A percentile compares a stretch with the other conserved stretches of the same genome.
Conservation (phyloP, 768 basidiomycete species). For the Coprinopsis cinerea region DNA sequence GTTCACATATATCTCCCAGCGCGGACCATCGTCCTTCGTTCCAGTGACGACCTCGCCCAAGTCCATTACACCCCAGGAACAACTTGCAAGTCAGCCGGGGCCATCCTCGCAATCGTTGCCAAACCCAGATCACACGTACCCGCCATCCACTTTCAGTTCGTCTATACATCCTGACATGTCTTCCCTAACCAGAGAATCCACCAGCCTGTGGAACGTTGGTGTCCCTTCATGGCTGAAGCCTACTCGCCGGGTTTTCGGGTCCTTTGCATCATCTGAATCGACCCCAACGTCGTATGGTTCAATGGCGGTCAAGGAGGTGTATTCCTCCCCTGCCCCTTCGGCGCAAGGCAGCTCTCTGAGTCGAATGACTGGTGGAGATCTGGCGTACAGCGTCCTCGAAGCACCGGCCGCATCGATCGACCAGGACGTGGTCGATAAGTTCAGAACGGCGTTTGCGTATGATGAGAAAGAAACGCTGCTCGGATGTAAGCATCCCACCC, state of each 20-base stretch:
- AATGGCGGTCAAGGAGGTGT: constrained; percentile 52
- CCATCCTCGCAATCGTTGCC: constrained; percentile 12
- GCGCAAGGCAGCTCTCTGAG: constrained; percentile 25
- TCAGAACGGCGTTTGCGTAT: constrained; percentile 76
- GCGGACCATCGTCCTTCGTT: constrained; percentile 52
- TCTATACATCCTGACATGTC: constrained; percentile 40
- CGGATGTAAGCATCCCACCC: constrained; percentile 57
- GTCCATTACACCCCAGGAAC: constrained; percentile 9
- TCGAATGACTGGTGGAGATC: constrained; percentile 41
- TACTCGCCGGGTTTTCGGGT: constrained; percentile 36
- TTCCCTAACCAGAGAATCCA: constrained; percentile 43
- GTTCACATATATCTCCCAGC: constrained; percentile 65
- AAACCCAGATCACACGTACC: constrained; percentile 65
- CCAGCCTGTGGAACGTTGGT: constrained; percentile 54
- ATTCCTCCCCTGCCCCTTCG: constrained; percentile 44
- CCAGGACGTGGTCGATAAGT: constrained; percentile 64
- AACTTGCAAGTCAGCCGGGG: constrained; percentile 9
- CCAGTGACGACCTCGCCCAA: constrained; percentile 48
- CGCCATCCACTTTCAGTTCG: constrained; percentile 58
- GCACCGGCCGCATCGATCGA: constrained; percentile 60
- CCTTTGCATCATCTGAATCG: constrained; percentile 18
- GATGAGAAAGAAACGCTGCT: constrained; percentile 82
- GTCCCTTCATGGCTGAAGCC: constrained; percentile 70
- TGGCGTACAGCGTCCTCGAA: constrained; percentile 81
- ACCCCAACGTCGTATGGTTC: constrained; percentile 21